Percentiles rank a stretch among this genome's conserved stretches.
phyloP scores from a whole-genome alignment of 2,329 filamentous ascomycete species.

The Dothideomycetidae sp. region DNA sequence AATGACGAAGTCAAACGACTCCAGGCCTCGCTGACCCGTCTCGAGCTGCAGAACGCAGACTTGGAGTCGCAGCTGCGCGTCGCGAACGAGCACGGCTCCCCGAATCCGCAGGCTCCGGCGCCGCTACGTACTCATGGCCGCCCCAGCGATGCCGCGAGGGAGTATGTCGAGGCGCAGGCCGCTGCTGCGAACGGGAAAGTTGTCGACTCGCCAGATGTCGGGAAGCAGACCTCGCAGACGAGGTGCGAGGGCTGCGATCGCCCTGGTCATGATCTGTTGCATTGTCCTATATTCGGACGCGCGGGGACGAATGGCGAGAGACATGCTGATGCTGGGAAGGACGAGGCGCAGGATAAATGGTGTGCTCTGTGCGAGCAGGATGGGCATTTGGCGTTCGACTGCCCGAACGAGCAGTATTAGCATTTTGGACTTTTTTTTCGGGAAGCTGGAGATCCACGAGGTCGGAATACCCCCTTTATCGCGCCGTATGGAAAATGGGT shows the following conservation, averaged over 20 bases:
- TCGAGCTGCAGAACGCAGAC: conserved; percentile 8
- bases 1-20: conserved; percentile 42
- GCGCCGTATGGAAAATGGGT: no score
- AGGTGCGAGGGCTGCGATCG: conserved; percentile 11
- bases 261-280: conserved; percentile 10
- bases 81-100: conserved; percentile 22
- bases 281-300: conserved; percentile 10
- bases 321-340: conserved; percentile 12
- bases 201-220: no score
- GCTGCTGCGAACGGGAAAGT: background rate
- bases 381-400: conserved; percentile 64
- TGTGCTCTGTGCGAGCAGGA: conserved; percentile 93
- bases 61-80: conserved; percentile 15
- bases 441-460: no score
- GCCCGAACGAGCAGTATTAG: conserved; percentile 27
- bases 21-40: conserved; percentile 30
- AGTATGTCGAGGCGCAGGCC: conserved; percentile 1
- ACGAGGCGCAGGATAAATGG: conserved; percentile 53
- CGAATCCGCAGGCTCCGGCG: conserved; percentile 1
- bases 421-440: no score
- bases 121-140: conserved; percentile 1
- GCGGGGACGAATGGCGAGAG: conserved; percentile 12
- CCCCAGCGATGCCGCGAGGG: conserved; percentile 1
- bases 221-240: no score
- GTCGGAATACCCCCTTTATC: no score